phyloP scores from a whole-genome alignment of 176 grass and related monocot species.

The Avena atlantica region DNA sequence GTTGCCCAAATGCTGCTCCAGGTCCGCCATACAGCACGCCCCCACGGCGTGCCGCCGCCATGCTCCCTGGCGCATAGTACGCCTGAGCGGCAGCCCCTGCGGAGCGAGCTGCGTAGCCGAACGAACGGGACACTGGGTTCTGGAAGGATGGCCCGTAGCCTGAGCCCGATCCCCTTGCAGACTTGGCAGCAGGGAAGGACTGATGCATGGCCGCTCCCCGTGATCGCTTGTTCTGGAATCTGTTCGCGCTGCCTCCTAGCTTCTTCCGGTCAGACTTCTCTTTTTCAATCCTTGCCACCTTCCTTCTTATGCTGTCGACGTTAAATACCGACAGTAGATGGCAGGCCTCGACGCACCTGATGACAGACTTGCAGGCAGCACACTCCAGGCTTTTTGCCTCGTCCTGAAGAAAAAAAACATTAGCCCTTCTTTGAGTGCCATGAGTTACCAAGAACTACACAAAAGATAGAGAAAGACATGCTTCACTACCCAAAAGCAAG shows the following conservation, averaged over 20 bases:
- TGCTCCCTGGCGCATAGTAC: constrained; percentile 33
- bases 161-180: constrained; percentile 48
- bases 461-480: neutral
- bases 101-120: constrained; percentile 20
- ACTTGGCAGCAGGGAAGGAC: constrained; percentile 46
- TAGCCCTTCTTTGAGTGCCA: constrained; percentile 7
- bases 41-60: constrained; percentile 17
- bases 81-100: constrained; percentile 27
- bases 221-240: constrained; percentile 53
- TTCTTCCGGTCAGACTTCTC: constrained; percentile 71
- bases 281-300: constrained; percentile 59
- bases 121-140: constrained; percentile 54
- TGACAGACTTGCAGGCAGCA: constrained; percentile 65
- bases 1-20: constrained; percentile 47
- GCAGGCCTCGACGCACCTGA: constrained; percentile 76
- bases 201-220: constrained; percentile 31
- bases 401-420: constrained; percentile 42
- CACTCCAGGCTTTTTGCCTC: constrained; percentile 60
- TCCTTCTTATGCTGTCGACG: constrained; percentile 53
- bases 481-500: constrained; percentile 17
- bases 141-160: constrained; percentile 39
- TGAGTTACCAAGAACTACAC: neutral
- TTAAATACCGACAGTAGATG: constrained; percentile 65
- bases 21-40: constrained; percentile 39
- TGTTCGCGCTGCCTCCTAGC: constrained; percentile 28